Evolutionary conservation across 352 stramenopile species (phyloP).

Genomic region (Hyaloperonospora brassicae): DNA sequence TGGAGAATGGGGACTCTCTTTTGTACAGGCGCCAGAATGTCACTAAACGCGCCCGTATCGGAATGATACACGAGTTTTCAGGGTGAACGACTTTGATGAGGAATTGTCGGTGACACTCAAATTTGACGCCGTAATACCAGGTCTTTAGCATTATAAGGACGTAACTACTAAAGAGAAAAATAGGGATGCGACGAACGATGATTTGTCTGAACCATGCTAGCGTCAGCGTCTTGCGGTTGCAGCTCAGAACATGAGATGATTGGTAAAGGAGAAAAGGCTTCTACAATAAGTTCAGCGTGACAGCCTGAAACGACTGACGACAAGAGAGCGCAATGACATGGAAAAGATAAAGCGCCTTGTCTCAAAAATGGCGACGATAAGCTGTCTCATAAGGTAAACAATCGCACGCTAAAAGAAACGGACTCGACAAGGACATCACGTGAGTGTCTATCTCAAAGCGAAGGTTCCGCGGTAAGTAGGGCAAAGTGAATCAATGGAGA

Average conservation of each 20-base stretch:
- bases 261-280: conserved; percentile 10
- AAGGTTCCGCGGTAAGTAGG: conserved; percentile 86
- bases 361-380: conserved; percentile 10
- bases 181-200: background rate
- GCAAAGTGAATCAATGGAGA: conserved; percentile 94
- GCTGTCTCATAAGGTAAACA: conserved; percentile 14
- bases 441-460: conserved; percentile 18
- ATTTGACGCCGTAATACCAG: conserved; percentile 1
- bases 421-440: conserved; percentile 25
- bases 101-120: conserved; percentile 14
- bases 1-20: conserved; percentile 89
- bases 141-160: background rate
- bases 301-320: conserved; percentile 52
- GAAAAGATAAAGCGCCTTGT: conserved; percentile 80
- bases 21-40: conserved; percentile 86
- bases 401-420: conserved; percentile 38
- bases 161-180: background rate
- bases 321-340: conserved; percentile 70
- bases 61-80: conserved; percentile 15
- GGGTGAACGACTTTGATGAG: conserved; percentile 13
- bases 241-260: conserved; percentile 10
- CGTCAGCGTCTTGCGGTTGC: conserved; percentile 1
- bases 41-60: conserved; percentile 37
- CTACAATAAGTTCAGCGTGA: conserved; percentile 19
- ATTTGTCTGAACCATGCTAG: background rate